These are phyloP conservation scores for Globisporangium nunn DNA, from an alignment of 352 stramenopile species.

Conservation along the genomic window DNA sequence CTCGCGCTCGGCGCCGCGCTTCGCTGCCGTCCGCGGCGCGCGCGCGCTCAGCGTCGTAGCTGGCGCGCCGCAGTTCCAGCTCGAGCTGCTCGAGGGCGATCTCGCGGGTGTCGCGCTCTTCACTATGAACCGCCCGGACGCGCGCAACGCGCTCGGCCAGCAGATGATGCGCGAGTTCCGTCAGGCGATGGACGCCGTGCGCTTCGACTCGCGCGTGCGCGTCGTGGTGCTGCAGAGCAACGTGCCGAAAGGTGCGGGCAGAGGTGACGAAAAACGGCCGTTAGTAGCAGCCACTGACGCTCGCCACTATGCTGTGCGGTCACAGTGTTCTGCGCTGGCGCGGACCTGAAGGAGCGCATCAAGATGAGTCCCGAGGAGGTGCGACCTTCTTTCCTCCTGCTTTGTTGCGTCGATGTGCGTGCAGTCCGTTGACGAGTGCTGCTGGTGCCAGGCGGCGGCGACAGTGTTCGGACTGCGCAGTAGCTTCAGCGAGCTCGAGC, in stretches of 20 bases:
- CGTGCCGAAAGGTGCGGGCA: slow-evolving; percentile 37
- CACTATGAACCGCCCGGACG: slow-evolving; percentile 67
- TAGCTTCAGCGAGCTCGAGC: slow-evolving; percentile 80
- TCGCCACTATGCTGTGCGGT: neutral
- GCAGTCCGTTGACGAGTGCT: neutral
- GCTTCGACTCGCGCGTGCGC: slow-evolving; percentile 58
- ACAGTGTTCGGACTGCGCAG: slow-evolving; percentile 72
- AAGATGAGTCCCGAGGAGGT: slow-evolving; percentile 86
- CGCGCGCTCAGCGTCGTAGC: slow-evolving; percentile 13
- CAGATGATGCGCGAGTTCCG: slow-evolving; percentile 82
- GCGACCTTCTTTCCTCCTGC: neutral
- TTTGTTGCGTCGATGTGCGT: neutral
- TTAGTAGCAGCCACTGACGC: neutral
- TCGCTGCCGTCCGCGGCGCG: neutral
- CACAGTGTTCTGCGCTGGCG: slow-evolving; percentile 85
- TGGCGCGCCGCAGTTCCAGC: slow-evolving; percentile 34
- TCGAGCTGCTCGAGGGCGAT: slow-evolving; percentile 53
- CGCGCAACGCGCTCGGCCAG: slow-evolving; percentile 68
- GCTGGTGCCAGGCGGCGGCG: slow-evolving; percentile 27
- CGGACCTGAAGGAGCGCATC: slow-evolving; percentile 87
- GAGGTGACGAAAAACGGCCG: neutral
- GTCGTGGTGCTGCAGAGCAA: slow-evolving; percentile 76
- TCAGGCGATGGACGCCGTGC: slow-evolving; percentile 55
- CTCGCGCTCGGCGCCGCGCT: neutral
- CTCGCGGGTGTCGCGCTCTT: slow-evolving; percentile 61